Percentiles rank a stretch among this genome's conserved stretches.
Conservation (phyloP, 2,329 filamentous ascomycete species). For the Sarocladiaceae sp. region DNA sequence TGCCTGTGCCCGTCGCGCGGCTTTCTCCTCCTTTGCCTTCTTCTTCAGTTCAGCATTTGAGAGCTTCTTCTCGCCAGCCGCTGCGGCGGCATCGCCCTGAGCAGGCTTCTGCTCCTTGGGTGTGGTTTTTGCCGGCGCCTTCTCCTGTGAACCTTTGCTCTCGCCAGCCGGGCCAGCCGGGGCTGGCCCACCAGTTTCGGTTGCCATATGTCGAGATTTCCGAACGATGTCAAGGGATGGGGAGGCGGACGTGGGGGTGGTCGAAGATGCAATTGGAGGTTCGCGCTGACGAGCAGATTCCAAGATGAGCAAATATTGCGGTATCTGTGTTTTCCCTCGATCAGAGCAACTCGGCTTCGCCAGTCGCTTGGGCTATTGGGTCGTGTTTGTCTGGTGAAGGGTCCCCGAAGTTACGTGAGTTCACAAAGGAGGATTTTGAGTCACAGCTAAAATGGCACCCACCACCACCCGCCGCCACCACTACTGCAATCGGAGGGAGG, state of each 20-base stretch:
- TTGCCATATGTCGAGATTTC: conserved; percentile 21
- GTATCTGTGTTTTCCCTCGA: no score
- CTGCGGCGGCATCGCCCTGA: conserved; percentile 18
- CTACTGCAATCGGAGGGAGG: conserved; percentile 7
- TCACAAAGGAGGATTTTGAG: conserved; percentile 25
- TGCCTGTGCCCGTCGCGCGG: conserved; percentile 69
- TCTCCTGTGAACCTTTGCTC: conserved; percentile 12
- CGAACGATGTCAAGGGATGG: conserved; percentile 1
- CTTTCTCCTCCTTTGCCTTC: conserved; percentile 84
- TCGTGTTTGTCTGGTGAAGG: conserved; percentile 12
- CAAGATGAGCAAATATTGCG: no score
- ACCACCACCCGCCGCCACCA: conserved; percentile 3
- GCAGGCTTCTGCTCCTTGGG: conserved; percentile 18
- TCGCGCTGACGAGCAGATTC: no score
- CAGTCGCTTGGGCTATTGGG: no score
- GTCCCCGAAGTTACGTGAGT: neutral
- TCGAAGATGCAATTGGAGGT: no score
- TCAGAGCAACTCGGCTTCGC: no score
- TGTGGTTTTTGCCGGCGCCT: conserved; percentile 18
- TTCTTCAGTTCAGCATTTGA: conserved; percentile 80
- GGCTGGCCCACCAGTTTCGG: conserved; percentile 24
- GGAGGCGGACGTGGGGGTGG: neutral
- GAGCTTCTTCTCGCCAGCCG: conserved; percentile 47
- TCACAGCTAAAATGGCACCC: conserved; percentile 27
- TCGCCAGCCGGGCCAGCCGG: conserved; percentile 15